A percentile compares a stretch with the other conserved stretches of the same genome.
Conservation (phyloP, 73 alveolate genomes). For the Blepharisma japonicum region DNA sequence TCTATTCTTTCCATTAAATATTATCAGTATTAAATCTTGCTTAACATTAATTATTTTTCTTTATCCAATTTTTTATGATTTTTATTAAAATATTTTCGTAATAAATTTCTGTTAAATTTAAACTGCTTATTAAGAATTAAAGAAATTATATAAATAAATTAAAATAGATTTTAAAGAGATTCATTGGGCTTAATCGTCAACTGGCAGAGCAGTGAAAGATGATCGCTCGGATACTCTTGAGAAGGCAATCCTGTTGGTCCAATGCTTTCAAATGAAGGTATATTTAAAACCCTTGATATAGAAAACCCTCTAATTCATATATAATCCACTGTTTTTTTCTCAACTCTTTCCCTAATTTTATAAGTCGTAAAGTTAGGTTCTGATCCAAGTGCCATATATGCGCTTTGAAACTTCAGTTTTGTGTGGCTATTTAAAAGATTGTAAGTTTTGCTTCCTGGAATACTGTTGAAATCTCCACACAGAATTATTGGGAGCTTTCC, state of each 20-base stretch:
- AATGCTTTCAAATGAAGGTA: neutral
- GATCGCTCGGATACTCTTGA: constrained; percentile 14
- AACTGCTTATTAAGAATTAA: no score
- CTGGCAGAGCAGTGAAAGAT: neutral
- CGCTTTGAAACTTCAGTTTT: neutral
- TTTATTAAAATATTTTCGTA: no score
- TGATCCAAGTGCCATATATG: neutral
- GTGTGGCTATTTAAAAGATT: neutral
- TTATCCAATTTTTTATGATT: no score
- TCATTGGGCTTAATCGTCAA: no score
- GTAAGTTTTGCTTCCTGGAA: neutral
- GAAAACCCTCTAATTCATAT: neutral
- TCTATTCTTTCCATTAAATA: no score
- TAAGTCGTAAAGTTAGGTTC: constrained; percentile 17
- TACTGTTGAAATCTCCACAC: constrained; percentile 22
- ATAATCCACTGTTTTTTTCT: constrained; percentile 7
- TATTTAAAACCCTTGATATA: neutral
- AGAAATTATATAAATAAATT: no score
- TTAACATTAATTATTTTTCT: no score
- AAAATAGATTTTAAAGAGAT: no score
- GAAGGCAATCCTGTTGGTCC: constrained; percentile 2
- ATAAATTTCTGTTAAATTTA: no score
- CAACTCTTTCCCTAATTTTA: neutral
- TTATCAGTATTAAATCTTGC: no score
- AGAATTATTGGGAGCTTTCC: neutral